Evolutionary conservation across 148 eudicot genomes (phyloP).

Genomic region (Chenopodium quinoa): DNA sequence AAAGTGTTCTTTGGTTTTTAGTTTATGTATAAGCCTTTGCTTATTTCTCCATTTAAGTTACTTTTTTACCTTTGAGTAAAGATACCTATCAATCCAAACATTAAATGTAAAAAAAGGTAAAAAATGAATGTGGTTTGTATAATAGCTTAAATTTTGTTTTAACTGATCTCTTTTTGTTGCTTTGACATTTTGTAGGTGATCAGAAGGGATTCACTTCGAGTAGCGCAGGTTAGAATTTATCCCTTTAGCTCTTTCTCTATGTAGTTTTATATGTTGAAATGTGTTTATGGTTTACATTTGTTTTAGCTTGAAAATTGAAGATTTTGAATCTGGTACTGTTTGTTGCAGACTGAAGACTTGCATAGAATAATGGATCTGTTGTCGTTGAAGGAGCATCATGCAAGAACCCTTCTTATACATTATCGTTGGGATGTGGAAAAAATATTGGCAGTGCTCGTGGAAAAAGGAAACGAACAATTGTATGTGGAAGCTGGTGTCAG

Average conservation of each 20-base stretch:
- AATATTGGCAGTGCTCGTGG: slow-evolving; percentile 47
- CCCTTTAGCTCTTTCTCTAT: background rate
- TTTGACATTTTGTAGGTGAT: slow-evolving; percentile 51
- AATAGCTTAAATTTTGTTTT: background rate
- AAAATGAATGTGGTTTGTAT: background rate
- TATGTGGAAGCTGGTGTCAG: slow-evolving; percentile 56
- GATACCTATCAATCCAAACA: too few relatives aligned
- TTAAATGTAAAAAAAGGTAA: background rate
- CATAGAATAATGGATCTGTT: slow-evolving; percentile 65
- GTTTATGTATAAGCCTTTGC: background rate
- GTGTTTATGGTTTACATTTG: background rate
- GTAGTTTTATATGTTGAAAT: background rate
- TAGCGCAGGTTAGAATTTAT: slow-evolving; percentile 55
- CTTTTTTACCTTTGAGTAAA: background rate
- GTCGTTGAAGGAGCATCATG: slow-evolving; percentile 71
- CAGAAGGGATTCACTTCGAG: slow-evolving; percentile 56
- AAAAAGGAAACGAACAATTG: slow-evolving; percentile 51
- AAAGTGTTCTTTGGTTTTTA: background rate
- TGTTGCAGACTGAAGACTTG: slow-evolving; percentile 62
- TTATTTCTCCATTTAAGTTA: background rate
- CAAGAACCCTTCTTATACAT: slow-evolving; percentile 74
- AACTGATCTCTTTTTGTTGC: background rate
- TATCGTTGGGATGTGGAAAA: slow-evolving; percentile 76
- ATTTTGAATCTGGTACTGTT: background rate
- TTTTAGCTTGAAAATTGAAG: background rate